These are phyloP conservation scores for Metschnikowia koreensis DNA, from an alignment of 805 yeast species.

Conservation along the genomic window DNA sequence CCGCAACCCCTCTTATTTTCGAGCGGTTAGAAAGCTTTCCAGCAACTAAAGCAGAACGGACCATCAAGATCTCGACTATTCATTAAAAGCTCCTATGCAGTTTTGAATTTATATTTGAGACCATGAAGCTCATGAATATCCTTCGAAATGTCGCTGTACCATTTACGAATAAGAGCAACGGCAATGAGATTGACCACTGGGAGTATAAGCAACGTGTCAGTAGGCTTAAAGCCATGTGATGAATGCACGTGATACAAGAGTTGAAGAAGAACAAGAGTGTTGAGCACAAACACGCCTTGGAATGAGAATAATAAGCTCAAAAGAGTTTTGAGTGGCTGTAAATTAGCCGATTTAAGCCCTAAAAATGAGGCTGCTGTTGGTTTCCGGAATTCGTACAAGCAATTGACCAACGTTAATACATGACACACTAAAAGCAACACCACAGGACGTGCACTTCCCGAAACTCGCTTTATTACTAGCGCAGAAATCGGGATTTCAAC, in stretches of 20 bases:
- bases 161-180: slow-evolving; percentile 15
- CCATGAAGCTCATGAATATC: slow-evolving; percentile 17
- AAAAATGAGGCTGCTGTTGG: neutral
- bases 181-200: slow-evolving; percentile 20
- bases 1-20: no score
- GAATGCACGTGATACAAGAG: slow-evolving; percentile 8
- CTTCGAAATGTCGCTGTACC: slow-evolving; percentile 12
- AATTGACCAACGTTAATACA: slow-evolving; percentile 12
- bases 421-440: slow-evolving; percentile 10
- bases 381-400: slow-evolving; percentile 14
- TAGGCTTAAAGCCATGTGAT: neutral
- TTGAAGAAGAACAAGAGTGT: slow-evolving; percentile 18
- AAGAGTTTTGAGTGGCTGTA: neutral
- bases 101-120: slow-evolving; percentile 24
- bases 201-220: slow-evolving; percentile 15
- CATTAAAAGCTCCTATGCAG: slow-evolving; percentile 10
- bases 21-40: no score
- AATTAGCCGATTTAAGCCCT: no score
- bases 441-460: slow-evolving; percentile 1
- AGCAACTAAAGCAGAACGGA: neutral
- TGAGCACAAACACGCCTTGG: slow-evolving; percentile 8
- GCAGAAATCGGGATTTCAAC: slow-evolving; percentile 20
- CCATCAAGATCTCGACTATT: neutral
- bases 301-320: neutral
- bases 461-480: slow-evolving; percentile 7